Conservation (phyloP, 805 yeast genomes). For the Kodamaea sagamina region DNA sequence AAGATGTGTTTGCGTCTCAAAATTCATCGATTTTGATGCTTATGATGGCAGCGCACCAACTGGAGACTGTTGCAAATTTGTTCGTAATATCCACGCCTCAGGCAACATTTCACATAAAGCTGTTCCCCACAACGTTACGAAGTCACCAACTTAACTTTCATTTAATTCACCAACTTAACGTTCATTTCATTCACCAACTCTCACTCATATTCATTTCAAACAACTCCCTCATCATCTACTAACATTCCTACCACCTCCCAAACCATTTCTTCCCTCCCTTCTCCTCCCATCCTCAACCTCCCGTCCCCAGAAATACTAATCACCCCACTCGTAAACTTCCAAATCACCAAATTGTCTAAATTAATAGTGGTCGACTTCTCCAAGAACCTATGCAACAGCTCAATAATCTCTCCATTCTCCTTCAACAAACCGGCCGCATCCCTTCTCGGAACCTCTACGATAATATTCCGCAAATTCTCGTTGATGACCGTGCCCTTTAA, state of each 20-base stretch:
- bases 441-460: constrained; percentile 23
- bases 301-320: constrained; percentile 27
- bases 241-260: constrained; percentile 19
- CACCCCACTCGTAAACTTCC: constrained; percentile 21
- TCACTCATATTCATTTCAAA: no score
- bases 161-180: no score
- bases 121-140: no score
- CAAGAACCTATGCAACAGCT: constrained; percentile 22
- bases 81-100: no score
- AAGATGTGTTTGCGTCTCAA: no score
- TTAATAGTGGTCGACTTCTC: constrained; percentile 22
- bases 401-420: constrained; percentile 12
- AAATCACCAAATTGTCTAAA: constrained; percentile 23
- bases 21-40: no score
- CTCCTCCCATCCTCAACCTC: constrained; percentile 20
- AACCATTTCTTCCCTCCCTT: constrained; percentile 13
- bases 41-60: no score
- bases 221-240: no score
- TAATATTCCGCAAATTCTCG: constrained; percentile 23
- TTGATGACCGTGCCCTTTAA: constrained; percentile 14
- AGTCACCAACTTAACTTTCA: no score
- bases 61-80: no score
- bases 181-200: no score
- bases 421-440: constrained; percentile 19
- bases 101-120: no score